Evolutionary conservation across 2,329 filamentous ascomycete genomes (phyloP), one percentile per base, ranked within the genome.

Genomic region (Ramularia collo-cygni): DNA sequence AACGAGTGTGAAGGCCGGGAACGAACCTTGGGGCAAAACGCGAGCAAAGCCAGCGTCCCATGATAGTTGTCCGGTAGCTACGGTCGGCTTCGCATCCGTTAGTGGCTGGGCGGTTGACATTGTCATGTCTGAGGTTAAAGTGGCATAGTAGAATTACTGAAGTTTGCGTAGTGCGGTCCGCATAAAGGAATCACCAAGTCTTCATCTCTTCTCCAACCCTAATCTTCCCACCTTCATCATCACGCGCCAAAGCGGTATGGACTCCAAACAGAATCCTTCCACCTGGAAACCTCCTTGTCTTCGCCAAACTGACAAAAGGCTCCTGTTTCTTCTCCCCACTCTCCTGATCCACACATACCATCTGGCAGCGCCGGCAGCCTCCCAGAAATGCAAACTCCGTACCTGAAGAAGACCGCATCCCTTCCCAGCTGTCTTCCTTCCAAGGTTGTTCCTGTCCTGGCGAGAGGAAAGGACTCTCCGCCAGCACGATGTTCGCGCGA

Each of bases 271-370:
- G 83, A 2, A 95, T 83, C 63, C 88, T 88, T 2, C 88, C 86
- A 37, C 85, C 79, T 10, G 21, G 21, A 48, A 86, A 79, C 41
- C 85, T 77, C 51, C 92, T 76, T 8, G 86, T 94, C 68, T 93
- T 95, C 2, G 85, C 82, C 43, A 98, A 66, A 1, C 88, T 95
- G 3, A 84, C 76, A 57, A 92, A 94, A 0, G 92, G 92, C 61
- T 96, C 92, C 47, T 87, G 79, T 48, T 80, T 78, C 60, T 79
- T 84, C 47, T 79, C 72, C 0, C 80, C 88, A 9, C 83, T 95
- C 33, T 79, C 70, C 61, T 95, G 92, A 56, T 98, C 81, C 32
- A 96, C 78, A 59, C 90, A 95, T 8, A 98, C 83, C 89, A 98
- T 96, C 61, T 95, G 88, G 54, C 92, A 98, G 43, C 92, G 72